Base-by-base conservation (phyloP, 2,329 filamentous ascomycete genomes). In the Fusarium temperatum region DNA sequence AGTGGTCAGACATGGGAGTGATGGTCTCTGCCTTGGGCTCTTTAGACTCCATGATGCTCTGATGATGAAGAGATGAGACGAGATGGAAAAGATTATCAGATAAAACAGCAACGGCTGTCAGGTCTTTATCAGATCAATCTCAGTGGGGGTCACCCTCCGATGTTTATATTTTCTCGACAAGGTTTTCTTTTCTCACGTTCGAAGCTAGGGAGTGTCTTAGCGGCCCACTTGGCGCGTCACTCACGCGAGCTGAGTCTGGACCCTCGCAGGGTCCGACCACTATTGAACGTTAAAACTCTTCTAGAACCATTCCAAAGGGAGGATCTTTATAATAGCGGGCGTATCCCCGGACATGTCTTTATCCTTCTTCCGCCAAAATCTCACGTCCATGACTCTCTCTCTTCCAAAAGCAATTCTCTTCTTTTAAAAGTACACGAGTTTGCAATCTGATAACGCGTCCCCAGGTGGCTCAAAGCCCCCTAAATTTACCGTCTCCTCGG, bases 41-140 rank as follows among this genome's bases (percentile, higher is more conserved):
- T 53, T 73, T 70, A 3, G 60, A 3, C 9, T 56, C 55, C 72
- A 74, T 74, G 3, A 14, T 10, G 2, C 24, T 38, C 9, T 54
- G 12, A 36, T 26, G 15, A 45, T 24, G 12, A 45, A 15, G 30
- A 39, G 47, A 44, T 44, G 66, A 38, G 50, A 39, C 28, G 51
- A 41, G 60, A 72, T 66, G 55, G 54, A 69, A 74, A 60, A 55
- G 48, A 74, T 68, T 63, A 68, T 68, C 66, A 62, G 63, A 68
- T 68, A 56, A 58, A 58, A 36, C 32, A 48, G 50, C 13, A 13
- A 32, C 20, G 24, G 57, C 22, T 38, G 54, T 42, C 63, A 53
- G 39, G 39, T 26, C 62, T 77, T 77, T 77, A 77, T 77, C 75
- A 77, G 75, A 77, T 77, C 66, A 60, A 74, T 32, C 24, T 63